Evolutionary conservation across 2,329 filamentous ascomycete genomes (phyloP).

Genomic region (Paraphaeosphaeria sporulosa): DNA sequence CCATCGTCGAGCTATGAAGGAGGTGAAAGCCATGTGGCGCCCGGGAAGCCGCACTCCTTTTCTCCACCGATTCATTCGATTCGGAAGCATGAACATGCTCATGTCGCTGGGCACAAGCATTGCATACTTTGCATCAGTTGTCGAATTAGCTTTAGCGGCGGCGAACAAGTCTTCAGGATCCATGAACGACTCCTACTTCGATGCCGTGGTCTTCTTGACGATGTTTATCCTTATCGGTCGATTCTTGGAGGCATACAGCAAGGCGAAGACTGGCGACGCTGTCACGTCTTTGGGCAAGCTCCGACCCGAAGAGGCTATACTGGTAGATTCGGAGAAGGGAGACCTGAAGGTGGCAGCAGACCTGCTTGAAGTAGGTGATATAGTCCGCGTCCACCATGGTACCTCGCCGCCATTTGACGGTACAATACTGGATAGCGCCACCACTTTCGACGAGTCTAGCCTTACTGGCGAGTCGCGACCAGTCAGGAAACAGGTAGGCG

Average conservation of each 20-base stretch:
- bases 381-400: constrained; percentile 78
- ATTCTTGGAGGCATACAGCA: constrained; percentile 88
- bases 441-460: constrained; percentile 87
- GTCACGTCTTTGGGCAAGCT: constrained; percentile 81
- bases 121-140: constrained; percentile 83
- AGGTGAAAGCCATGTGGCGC: constrained; percentile 79
- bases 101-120: constrained; percentile 89
- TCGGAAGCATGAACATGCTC: constrained; percentile 95
- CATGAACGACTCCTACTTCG: constrained; percentile 72
- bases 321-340: constrained; percentile 61
- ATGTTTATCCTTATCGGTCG: constrained; percentile 80
- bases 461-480: constrained; percentile 80
- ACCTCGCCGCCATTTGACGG: constrained; percentile 88
- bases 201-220: constrained; percentile 90
- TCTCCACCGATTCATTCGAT: constrained; percentile 81
- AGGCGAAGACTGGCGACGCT: constrained; percentile 87
- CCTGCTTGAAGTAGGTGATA: constrained; percentile 63
- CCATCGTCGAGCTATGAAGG: constrained; percentile 79
- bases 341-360: constrained; percentile 66
- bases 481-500: constrained; percentile 69
- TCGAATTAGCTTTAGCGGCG: constrained; percentile 71
- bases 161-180: constrained; percentile 46
- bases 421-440: constrained; percentile 61
- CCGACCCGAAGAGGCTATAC: constrained; percentile 76
- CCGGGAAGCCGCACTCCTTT: constrained; percentile 76